A percentile compares a stretch with the other conserved stretches of the same genome.
Evolutionary conservation across 169 alveolate species (phyloP).

Genomic region (Blepharisma undulans): DNA sequence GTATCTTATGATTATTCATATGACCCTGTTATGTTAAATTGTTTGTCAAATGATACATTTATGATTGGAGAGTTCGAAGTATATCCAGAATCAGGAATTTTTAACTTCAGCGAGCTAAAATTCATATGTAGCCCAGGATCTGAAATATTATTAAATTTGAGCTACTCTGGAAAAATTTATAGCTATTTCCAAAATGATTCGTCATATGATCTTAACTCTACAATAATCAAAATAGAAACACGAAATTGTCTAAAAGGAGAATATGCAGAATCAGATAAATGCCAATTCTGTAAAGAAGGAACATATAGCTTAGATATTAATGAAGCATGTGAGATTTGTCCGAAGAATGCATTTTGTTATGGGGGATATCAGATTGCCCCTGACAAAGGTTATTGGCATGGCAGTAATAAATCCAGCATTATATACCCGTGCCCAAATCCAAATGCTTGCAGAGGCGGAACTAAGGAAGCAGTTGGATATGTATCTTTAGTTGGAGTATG

Average conservation of each 20-base stretch:
- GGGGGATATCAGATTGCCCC: neutral
- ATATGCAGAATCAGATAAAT: neutral
- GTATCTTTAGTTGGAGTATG: neutral
- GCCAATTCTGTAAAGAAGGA: neutral
- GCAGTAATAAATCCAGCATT: neutral
- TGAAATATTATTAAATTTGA: neutral
- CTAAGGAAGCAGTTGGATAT: neutral
- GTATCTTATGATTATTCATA: neutral
- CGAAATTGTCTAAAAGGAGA: conserved; percentile 10
- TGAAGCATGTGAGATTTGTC: neutral
- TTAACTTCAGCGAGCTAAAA: neutral
- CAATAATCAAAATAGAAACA: neutral
- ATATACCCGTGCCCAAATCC: neutral
- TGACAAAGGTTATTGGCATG: neutral
- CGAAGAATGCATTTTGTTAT: neutral
- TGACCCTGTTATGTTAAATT: neutral
- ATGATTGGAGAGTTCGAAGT: neutral
- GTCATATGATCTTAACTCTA: neutral
- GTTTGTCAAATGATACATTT: neutral
- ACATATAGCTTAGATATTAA: neutral
- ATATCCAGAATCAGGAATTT: neutral
- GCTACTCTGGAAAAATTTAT: neutral
- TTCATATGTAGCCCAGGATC: neutral
- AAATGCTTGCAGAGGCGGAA: neutral
- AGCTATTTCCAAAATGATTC: neutral